Evolutionary conservation across 2,329 filamentous ascomycete species (phyloP).

Genomic region (Microdochium trichocladiopsis): DNA sequence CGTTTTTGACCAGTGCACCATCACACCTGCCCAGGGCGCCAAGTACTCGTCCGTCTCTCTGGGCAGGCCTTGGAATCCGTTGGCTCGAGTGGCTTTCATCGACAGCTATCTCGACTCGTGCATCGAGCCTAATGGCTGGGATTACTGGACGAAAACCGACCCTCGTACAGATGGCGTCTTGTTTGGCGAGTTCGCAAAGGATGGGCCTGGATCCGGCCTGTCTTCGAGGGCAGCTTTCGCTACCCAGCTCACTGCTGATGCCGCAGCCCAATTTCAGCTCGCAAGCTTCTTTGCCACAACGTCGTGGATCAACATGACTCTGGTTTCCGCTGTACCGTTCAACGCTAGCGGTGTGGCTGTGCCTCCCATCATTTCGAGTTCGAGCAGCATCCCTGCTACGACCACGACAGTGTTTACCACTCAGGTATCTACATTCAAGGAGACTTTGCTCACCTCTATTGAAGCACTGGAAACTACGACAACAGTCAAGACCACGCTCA

Average conservation of each 20-base stretch:
- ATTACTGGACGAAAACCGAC: constrained; percentile 31
- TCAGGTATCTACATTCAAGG: constrained; percentile 12
- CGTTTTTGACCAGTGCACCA: constrained; percentile 24
- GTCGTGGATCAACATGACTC: constrained; percentile 32
- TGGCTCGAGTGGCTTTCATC: constrained; percentile 14
- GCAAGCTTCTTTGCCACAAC: constrained; percentile 29
- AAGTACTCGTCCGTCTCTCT: constrained; percentile 10
- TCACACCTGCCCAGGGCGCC: constrained; percentile 15
- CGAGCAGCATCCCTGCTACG: constrained; percentile 12
- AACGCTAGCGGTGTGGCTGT: constrained; percentile 16
- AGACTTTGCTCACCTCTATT: constrained; percentile 4
- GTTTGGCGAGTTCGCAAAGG: constrained; percentile 41
- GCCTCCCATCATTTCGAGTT: constrained; percentile 13
- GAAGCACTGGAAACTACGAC: constrained; percentile 6
- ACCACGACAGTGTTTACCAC: constrained; percentile 12
- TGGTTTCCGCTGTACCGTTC: constrained; percentile 28
- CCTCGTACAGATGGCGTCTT: constrained; percentile 34
- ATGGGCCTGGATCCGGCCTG: constrained; percentile 34
- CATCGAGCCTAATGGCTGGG: constrained; percentile 40
- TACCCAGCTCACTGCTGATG: constrained; percentile 22
- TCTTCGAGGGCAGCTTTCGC: constrained; percentile 27
- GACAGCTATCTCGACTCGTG: constrained; percentile 32
- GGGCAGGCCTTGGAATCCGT: constrained; percentile 13
- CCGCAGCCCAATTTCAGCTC: constrained; percentile 29
- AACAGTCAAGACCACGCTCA: constrained; percentile 1